Conservation (phyloP, 176 grass and related monocot species). For the Oryza glumipatula region DNA sequence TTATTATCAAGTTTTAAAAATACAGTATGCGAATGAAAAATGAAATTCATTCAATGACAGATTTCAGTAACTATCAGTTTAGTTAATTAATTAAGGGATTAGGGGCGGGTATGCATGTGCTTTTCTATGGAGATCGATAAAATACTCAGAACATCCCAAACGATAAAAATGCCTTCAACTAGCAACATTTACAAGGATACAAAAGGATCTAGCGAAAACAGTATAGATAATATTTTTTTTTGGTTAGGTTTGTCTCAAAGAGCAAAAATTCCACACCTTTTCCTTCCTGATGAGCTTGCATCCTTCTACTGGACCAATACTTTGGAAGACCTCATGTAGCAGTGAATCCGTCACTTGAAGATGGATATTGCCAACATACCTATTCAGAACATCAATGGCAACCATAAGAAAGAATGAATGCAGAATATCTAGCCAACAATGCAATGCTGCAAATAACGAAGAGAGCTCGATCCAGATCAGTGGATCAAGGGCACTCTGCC, state of each 20-base stretch:
- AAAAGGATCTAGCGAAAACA: neutral
- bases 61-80: neutral
- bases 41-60: neutral
- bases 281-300: slow-evolving; percentile 99
- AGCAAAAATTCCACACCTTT: slow-evolving; percentile 68
- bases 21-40: neutral
- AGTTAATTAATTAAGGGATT: slow-evolving; percentile 5
- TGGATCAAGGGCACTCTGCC: neutral
- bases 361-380: slow-evolving; percentile 98
- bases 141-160: neutral
- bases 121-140: neutral
- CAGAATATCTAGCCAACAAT: neutral
- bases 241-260: neutral
- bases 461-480: neutral
- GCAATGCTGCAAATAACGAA: slow-evolving; percentile 7
- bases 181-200: slow-evolving; percentile 1
- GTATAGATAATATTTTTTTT: neutral
- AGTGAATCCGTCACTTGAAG: slow-evolving; percentile 80
- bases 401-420: neutral
- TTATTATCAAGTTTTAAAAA: slow-evolving; percentile 1
- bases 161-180: slow-evolving; percentile 24
- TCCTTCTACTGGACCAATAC: slow-evolving; percentile 90
- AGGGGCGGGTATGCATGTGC: neutral
- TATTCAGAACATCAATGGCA: slow-evolving; percentile 37
- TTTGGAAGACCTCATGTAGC: slow-evolving; percentile 92